A percentile compares a stretch with the other conserved stretches of the same genome.
These are phyloP conservation scores for Cladosporium sp. DNA, from an alignment of 2,329 filamentous ascomycete species.

Conservation along the genomic window DNA sequence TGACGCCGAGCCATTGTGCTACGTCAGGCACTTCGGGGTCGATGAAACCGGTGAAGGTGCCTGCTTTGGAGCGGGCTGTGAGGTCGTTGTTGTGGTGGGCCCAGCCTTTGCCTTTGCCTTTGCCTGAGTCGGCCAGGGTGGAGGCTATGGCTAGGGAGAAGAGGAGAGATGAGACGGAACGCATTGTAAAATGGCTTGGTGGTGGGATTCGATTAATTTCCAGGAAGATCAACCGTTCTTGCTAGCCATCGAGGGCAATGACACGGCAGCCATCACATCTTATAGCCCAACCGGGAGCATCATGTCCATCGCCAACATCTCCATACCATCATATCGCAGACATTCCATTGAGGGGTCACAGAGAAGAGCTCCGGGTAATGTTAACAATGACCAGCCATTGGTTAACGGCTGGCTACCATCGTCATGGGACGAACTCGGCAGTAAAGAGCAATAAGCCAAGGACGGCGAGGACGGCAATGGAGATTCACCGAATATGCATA, in stretches of 20 bases:
- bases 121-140: background rate
- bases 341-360: background rate
- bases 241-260: background rate
- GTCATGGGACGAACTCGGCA: background rate
- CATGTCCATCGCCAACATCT: background rate
- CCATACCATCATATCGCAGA: background rate
- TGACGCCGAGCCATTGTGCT: conserved; percentile 11
- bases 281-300: background rate
- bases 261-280: background rate
- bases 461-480: background rate
- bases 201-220: background rate
- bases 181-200: background rate
- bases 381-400: background rate
- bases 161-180: background rate
- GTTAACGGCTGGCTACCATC: background rate
- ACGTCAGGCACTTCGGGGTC: background rate
- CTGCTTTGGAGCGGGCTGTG: conserved; percentile 13
- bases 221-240: background rate
- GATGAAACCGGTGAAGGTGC: conserved; percentile 7
- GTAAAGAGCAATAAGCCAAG: background rate
- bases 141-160: background rate
- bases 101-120: background rate
- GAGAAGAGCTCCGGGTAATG: background rate
- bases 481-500: background rate
- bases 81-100: background rate